Base-by-base conservation (phyloP, 2,329 filamentous ascomycete genomes). In the Exserohilum rostratum region DNA sequence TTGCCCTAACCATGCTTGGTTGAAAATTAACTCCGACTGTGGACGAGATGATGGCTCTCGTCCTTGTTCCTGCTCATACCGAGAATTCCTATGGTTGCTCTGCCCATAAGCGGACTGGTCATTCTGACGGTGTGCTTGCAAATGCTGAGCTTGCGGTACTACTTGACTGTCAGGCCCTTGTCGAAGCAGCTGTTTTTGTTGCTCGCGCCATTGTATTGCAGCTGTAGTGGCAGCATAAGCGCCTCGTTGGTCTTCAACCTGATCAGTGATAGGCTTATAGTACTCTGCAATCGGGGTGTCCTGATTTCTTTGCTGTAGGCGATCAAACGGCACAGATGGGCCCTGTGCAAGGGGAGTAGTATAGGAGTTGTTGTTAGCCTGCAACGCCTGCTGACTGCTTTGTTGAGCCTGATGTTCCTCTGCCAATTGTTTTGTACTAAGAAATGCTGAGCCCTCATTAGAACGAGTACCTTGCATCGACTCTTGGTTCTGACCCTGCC, bases 361-460 rank as follows among this genome's bases (percentile, higher is more conserved):
- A 37, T 46, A 13, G 57, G 58, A 46, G 44, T 40, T 6, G 27
- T 43, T 43, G 10, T 10, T 11, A 12, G 44, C 38, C 18, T 60
- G 61, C n/a, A 53, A 29, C 6, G 55, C 37, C 11, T 58, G 53
- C 29, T 43, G 30, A 35, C 37, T 42, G 9, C 22, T 50, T 30
- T 53, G 49, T 18, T 53, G 55, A 39, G 60, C 57, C 42, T 55
- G 60, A 18, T 65, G 58, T 38, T 68, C 62, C 46, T 65, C 61
- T 27, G 61, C 61, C 46, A 69, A 38, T 30, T 64, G 66, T 44
- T 51, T 61, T 44, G 68, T 67, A 30, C 53, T 50, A 10, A 64
- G 43, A 53, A 65, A 70, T 9, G 68, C 66, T 42, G 67, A 69
- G 6, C 50, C 55, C 37, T 65, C 55, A 13, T 62, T 61, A 17